Conservation (phyloP, 2,329 filamentous ascomycete species). For the Alternaria sp. region DNA sequence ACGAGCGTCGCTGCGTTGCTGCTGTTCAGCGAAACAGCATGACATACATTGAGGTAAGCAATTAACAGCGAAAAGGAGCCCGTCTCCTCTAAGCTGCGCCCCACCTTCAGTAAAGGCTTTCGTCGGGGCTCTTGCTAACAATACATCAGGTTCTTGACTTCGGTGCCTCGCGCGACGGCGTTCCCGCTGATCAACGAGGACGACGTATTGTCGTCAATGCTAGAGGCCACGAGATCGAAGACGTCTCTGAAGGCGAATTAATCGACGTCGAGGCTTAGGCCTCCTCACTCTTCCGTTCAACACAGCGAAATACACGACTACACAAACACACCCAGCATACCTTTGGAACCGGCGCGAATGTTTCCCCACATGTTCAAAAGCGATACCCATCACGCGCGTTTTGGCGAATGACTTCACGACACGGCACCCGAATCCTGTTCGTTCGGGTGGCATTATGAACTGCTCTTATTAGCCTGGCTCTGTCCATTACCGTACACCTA, state of each 20-base stretch:
- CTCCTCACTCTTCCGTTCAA: background rate
- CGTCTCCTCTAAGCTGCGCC: too few relatives aligned
- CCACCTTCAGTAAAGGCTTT: too few relatives aligned
- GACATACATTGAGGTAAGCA: constrained; percentile 87
- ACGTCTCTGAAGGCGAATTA: constrained; percentile 43
- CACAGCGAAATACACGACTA: background rate
- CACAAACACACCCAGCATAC: constrained; percentile 7
- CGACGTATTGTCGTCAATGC: constrained; percentile 70
- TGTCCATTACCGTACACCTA: constrained; percentile 13
- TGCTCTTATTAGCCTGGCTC: constrained; percentile 7
- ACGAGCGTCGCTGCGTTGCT: constrained; percentile 92
- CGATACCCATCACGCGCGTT: constrained; percentile 41
- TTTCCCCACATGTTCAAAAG: constrained; percentile 34
- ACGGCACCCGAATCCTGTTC: constrained; percentile 13
- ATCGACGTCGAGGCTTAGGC: constrained; percentile 38
- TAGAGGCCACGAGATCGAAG: constrained; percentile 48
- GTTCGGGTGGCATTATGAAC: constrained; percentile 10
- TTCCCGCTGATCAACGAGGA: constrained; percentile 78
- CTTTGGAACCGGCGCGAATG: constrained; percentile 27
- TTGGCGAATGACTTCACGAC: constrained; percentile 26
- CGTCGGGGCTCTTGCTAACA: constrained; percentile 28
- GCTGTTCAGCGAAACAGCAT: constrained; percentile 91
- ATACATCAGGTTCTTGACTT: constrained; percentile 87
- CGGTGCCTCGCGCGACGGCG: constrained; percentile 88
- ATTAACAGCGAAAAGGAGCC: background rate